These are phyloP conservation scores for Eutrema salsugineum DNA, from an alignment of 441 rosid species.

Conservation along the genomic window DNA sequence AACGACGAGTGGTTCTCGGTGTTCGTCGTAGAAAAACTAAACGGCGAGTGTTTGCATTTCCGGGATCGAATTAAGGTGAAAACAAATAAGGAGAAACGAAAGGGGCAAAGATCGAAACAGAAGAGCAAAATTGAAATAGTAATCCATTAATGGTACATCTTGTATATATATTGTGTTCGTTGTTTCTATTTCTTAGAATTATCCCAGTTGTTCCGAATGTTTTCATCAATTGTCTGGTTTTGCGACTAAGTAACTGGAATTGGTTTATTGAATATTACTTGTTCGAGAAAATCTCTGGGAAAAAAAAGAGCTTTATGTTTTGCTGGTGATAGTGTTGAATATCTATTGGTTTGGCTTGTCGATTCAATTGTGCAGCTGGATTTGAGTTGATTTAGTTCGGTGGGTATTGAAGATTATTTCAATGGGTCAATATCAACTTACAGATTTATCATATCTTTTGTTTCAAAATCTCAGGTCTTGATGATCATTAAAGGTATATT, in stretches of 20 bases:
- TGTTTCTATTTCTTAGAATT: background rate
- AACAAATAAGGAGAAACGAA: background rate
- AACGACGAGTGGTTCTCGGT: background rate
- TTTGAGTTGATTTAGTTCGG: background rate
- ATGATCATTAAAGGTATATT: conserved; percentile 87
- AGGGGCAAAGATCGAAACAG: background rate
- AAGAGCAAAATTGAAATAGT: background rate
- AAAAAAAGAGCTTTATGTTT: background rate
- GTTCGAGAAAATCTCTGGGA: background rate
- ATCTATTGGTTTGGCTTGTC: background rate
- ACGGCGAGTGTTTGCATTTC: background rate
- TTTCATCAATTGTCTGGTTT: background rate
- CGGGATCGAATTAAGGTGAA: conserved; percentile 8
- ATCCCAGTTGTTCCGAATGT: background rate
- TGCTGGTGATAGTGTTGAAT: background rate
- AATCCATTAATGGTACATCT: background rate
- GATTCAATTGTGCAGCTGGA: background rate
- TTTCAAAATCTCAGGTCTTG: conserved; percentile 28
- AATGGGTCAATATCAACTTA: background rate
- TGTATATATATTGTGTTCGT: background rate
- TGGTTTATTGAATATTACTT: background rate
- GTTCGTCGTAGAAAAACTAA: background rate
- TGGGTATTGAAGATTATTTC: background rate
- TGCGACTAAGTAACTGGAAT: background rate
- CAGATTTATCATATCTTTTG: background rate